Percentiles rank a stretch among this genome's conserved stretches.
Evolutionary conservation across 2,329 filamentous ascomycete genomes (phyloP).

Genomic region (Kalaharituber pfeilii): DNA sequence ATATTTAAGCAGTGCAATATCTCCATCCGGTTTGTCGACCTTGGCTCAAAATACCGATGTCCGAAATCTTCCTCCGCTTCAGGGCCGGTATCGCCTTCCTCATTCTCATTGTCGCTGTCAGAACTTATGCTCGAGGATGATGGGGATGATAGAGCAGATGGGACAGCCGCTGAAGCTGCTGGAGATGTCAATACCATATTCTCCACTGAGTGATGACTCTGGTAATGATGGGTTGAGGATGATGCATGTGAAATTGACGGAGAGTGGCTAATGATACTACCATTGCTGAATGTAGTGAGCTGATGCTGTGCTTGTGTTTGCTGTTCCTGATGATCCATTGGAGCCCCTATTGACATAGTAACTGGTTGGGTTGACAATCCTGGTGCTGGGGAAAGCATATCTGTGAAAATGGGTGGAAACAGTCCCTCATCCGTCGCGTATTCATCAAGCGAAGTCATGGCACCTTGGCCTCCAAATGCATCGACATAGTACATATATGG

Average conservation of each 20-base stretch:
- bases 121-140: not conserved
- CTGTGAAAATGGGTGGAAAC: conserved; percentile 12
- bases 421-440: conserved; percentile 12
- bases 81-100: conserved; percentile 2
- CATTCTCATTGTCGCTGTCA: not conserved
- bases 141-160: not conserved
- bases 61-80: conserved; percentile 9
- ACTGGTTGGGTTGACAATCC: not conserved
- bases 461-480: conserved; percentile 9
- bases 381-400: not conserved
- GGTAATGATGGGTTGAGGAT: conserved; percentile 3
- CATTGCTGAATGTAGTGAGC: not conserved
- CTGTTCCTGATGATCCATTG: no score
- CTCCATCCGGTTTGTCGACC: conserved; percentile 17
- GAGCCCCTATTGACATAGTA: conserved; percentile 2
- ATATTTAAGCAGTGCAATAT: conserved; percentile 7
- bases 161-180: not conserved
- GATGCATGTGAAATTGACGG: conserved; percentile 1
- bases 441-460: conserved; percentile 4
- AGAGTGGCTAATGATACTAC: not conserved
- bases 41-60: conserved; percentile 9
- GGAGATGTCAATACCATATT: not conserved
- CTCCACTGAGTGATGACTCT: conserved; percentile 4
- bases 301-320: not conserved
- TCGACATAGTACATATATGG: conserved; percentile 13